These are phyloP conservation scores for Alternaria consortialis DNA, from an alignment of 2,329 filamentous ascomycete species.

Conservation along the genomic window DNA sequence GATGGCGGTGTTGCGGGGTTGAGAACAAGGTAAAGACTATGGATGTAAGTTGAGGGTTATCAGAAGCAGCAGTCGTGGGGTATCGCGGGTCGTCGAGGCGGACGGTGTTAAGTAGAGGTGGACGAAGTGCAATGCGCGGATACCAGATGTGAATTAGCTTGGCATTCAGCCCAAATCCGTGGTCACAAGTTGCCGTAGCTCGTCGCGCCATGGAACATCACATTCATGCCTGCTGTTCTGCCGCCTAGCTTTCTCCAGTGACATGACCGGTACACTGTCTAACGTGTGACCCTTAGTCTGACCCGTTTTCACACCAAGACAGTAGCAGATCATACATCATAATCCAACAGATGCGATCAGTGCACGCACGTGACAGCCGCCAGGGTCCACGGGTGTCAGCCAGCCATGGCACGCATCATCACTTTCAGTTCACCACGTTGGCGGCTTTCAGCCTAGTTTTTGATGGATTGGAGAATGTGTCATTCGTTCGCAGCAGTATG, in stretches of 20 bases:
- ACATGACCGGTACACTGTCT: slow-evolving; percentile 16
- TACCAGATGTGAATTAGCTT: slow-evolving; percentile 32
- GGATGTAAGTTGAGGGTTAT: slow-evolving; percentile 21
- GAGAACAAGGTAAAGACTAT: slow-evolving; percentile 19
- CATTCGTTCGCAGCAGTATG: slow-evolving; percentile 22
- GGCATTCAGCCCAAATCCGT: slow-evolving; percentile 28
- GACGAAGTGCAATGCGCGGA: slow-evolving; percentile 26
- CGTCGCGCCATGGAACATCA: slow-evolving; percentile 31
- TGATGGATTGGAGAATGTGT: slow-evolving; percentile 39
- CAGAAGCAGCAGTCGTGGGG: slow-evolving; percentile 28
- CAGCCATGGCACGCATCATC: slow-evolving; percentile 11
- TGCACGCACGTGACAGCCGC: slow-evolving; percentile 16
- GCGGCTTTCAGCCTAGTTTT: background rate
- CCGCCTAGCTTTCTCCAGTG: slow-evolving; percentile 25
- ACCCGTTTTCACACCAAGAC: slow-evolving; percentile 3
- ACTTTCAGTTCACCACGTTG: background rate
- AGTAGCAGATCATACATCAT: slow-evolving; percentile 1
- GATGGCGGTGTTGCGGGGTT: slow-evolving; percentile 54
- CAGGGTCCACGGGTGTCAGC: slow-evolving; percentile 1
- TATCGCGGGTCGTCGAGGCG: slow-evolving; percentile 37
- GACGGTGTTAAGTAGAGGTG: slow-evolving; percentile 33
- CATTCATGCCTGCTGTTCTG: slow-evolving; percentile 24
- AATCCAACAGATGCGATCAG: background rate
- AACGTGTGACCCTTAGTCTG: slow-evolving; percentile 18
- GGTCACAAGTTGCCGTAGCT: slow-evolving; percentile 35